Percentiles rank a stretch among this genome's conserved stretches.
Conservation (phyloP, 2,329 filamentous ascomycete species). For the Alternaria triticimaculans region DNA sequence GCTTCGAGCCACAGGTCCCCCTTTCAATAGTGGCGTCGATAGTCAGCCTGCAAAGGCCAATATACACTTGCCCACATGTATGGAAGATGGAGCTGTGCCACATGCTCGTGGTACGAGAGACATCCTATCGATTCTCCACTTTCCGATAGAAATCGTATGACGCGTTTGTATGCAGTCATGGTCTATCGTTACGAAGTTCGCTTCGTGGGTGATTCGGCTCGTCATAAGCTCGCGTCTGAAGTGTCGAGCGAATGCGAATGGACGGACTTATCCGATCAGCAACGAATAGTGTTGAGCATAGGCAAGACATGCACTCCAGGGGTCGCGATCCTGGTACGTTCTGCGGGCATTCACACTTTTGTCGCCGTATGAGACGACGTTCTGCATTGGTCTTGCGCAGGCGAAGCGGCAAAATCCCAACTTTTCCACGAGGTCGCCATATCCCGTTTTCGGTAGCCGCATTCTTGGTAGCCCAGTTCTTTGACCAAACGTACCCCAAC, state of each 20-base stretch:
- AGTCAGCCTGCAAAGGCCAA: not conserved
- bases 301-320: not conserved
- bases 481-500: constrained; percentile 6
- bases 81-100: not conserved
- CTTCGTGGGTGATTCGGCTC: not conserved
- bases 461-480: not conserved
- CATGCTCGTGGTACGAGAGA: not conserved
- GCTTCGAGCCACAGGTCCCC: not conserved
- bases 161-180: not conserved
- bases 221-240: not conserved
- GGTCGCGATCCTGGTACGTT: not conserved
- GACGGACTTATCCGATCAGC: constrained; percentile 3
- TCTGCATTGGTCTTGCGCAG: not conserved
- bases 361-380: not conserved
- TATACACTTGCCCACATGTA: not conserved
- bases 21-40: not conserved
- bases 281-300: not conserved
- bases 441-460: not conserved
- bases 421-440: not conserved
- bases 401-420: not conserved
- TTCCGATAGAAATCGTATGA: not conserved
- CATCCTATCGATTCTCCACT: not conserved
- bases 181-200: not conserved
- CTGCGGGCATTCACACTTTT: not conserved
- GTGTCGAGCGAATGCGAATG: not conserved